Base-by-base conservation (phyloP, 2,329 filamentous ascomycete genomes). In the Penicillium sp. region DNA sequence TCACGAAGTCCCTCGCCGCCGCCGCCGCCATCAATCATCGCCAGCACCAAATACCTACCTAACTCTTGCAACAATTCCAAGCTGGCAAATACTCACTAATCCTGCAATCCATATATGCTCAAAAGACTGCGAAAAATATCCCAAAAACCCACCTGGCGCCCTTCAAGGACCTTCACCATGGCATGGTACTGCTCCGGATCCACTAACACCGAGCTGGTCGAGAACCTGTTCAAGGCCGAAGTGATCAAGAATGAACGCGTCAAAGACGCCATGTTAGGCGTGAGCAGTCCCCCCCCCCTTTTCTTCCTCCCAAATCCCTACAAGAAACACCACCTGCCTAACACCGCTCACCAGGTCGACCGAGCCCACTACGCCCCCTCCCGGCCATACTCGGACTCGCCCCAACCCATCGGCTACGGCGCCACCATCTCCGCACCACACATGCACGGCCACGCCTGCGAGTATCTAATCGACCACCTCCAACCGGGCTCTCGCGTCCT, bases 141-240 rank as follows among this genome's bases (percentile, higher is more conserved):
- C 6, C 34, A 28, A 52, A 14, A 4, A 17, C 25, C 31, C 22
- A 59, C 34, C 7, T 60, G 59, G 52, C 50, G 35, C 20, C 52
- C 52, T 48, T 58, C 20, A 58, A 68, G 51, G 52, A 41, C 54
- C 31, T 51, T 63, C 25, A 67, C 63, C 60, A 98, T 99, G 95
- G 93, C 94, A 60, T 99, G 95, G 95, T 86, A 87, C 66, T 92
- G 90, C 75, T 90, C 89, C 6, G 94, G 92, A 61, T 78, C 79
- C 4, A 86, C 87, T 31, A 97, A 98, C 75, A 77, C 79, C 42
- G 87, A 88, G 58, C 83, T 99, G 51, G 82, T 98, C 62, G 84
- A 88, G 67, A 96, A 96, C 12, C 49, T 52, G 15, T 52, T 12
- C 37, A 41, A 52, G 6, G 35, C 49, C 10, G 15, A 5, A 41